A percentile compares a stretch with the other conserved stretches of the same genome.
Evolutionary conservation across 306 rosid genomes (phyloP).

Genomic region (Malus asiatica): DNA sequence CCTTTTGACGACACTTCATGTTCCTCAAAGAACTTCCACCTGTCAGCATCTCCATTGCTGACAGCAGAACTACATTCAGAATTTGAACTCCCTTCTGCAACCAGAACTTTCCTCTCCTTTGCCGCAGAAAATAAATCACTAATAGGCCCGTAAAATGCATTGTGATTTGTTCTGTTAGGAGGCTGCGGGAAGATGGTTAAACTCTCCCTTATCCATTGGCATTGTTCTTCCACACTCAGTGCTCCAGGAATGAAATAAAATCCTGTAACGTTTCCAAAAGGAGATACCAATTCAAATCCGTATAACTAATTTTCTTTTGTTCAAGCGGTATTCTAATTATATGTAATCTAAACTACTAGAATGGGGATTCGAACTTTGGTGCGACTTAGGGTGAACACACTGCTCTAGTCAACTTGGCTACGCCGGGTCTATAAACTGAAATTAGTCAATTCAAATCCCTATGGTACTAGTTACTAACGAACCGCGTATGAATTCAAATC

Average conservation of each 20-base stretch:
- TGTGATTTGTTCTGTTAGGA: constrained; percentile 90
- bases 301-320: neutral
- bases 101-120: constrained; percentile 49
- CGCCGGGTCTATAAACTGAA: no score
- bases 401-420: no score
- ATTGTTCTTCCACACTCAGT: constrained; percentile 56
- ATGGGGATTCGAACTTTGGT: no score
- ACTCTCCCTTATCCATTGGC: constrained; percentile 68
- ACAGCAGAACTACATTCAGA: constrained; percentile 24
- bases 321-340: neutral
- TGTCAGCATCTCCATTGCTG: constrained; percentile 11
- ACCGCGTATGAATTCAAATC: neutral
- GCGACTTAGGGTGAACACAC: no score
- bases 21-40: constrained; percentile 49
- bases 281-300: neutral
- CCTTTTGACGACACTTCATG: constrained; percentile 24
- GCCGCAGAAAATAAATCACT: constrained; percentile 49
- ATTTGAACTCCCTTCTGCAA: constrained; percentile 25
- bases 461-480: neutral
- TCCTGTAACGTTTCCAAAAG: constrained; percentile 28
- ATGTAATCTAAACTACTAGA: no score
- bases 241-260: constrained; percentile 82
- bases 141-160: constrained; percentile 74
- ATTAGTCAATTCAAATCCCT: neutral
- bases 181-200: constrained; percentile 75